A percentile compares a stretch with the other conserved stretches of the same genome.
Conservation (phyloP, 1,284 basidiomycete genomes). For the Cutaneotrichosporon mucoides region DNA sequence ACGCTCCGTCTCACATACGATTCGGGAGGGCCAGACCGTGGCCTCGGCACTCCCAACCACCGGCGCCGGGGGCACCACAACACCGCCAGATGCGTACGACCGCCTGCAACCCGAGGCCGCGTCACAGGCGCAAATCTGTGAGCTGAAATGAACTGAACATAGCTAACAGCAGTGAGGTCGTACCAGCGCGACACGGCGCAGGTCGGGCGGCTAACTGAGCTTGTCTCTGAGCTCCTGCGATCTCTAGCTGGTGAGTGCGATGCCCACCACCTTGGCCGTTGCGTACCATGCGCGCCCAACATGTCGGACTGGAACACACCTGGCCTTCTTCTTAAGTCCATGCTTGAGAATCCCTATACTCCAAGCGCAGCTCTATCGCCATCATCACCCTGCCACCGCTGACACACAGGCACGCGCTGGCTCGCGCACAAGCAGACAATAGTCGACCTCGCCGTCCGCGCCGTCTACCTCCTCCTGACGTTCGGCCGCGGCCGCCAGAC, state of each 20-base stretch:
- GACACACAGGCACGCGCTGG: slow-evolving; percentile 69
- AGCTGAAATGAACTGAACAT: slow-evolving; percentile 65
- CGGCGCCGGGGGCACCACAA: neutral
- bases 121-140: slow-evolving; percentile 75
- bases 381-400: too few species aligned
- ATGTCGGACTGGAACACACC: too few species aligned
- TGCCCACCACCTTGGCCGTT: neutral
- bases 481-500: slow-evolving; percentile 76
- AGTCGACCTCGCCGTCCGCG: slow-evolving; percentile 65
- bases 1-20: slow-evolving; percentile 9
- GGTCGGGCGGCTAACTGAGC: slow-evolving; percentile 67
- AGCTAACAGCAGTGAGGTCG: slow-evolving; percentile 74
- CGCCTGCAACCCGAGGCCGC: slow-evolving; percentile 32
- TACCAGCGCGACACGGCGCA: slow-evolving; percentile 81
- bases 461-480: slow-evolving; percentile 71
- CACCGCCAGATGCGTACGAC: slow-evolving; percentile 19
- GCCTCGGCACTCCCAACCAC: neutral
- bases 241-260: slow-evolving; percentile 65
- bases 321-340: too few species aligned
- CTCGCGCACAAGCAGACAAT: slow-evolving; percentile 76
- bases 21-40: neutral
- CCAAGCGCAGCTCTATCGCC: too few species aligned
- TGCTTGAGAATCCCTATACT: too few species aligned
- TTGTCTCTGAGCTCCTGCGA: slow-evolving; percentile 68
- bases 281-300: neutral